A percentile compares a stretch with the other conserved stretches of the same genome.
Evolutionary conservation across 108 stramenopile genomes (phyloP).

Genomic region (Pinguiococcus pyrenoidosus): DNA sequence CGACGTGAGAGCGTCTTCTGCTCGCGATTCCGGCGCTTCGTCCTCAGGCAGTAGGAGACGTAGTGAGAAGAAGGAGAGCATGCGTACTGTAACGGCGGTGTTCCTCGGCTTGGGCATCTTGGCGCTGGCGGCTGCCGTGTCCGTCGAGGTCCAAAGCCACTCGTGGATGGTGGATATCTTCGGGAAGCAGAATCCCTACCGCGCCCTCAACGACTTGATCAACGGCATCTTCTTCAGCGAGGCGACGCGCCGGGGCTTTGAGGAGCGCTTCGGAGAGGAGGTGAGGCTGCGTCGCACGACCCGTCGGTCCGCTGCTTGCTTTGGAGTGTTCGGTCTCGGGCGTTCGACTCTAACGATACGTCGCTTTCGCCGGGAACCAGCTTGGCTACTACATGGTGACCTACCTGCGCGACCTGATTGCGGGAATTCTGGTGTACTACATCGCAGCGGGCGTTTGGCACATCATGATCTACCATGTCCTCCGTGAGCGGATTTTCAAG

Average conservation of each 20-base stretch:
- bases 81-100: too few species aligned
- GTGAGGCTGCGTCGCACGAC: neutral
- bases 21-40: too few species aligned
- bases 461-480: too few species aligned
- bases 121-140: too few species aligned
- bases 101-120: too few species aligned
- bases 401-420: constrained; percentile 20
- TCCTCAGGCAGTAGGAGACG: too few species aligned
- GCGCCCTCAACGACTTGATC: neutral
- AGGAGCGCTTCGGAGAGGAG: neutral
- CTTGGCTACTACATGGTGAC: constrained; percentile 10
- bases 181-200: neutral
- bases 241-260: neutral
- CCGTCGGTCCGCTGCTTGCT: neutral
- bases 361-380: neutral
- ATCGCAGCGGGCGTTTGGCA: constrained; percentile 15
- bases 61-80: too few species aligned
- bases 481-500: constrained; percentile 8
- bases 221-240: neutral
- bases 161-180: too few species aligned
- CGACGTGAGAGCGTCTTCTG: too few species aligned
- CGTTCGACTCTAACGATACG: neutral
- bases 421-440: constrained; percentile 17
- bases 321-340: neutral
- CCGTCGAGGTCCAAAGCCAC: too few species aligned